Conservation (phyloP, 2,329 filamentous ascomycete species). For the Verticillium klebahnii region DNA sequence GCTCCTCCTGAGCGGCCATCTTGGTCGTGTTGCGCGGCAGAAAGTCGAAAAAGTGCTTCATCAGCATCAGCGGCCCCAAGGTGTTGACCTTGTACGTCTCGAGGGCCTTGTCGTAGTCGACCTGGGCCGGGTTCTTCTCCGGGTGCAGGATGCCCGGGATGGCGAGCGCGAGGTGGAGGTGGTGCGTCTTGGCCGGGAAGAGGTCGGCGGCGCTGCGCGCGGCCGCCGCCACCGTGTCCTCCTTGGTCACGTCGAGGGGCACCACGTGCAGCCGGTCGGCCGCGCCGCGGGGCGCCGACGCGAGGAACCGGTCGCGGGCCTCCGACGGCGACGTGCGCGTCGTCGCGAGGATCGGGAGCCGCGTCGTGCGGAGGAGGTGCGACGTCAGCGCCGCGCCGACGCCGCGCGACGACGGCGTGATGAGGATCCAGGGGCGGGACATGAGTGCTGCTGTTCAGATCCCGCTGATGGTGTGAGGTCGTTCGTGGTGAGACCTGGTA, state of each 20-base stretch:
- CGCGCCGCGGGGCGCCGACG: slow-evolving; percentile 10
- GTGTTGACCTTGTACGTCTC: slow-evolving; percentile 70
- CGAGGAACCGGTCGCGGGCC: slow-evolving; percentile 24
- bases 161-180: slow-evolving; percentile 65
- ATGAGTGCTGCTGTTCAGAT: slow-evolving; percentile 17
- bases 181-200: slow-evolving; percentile 46
- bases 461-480: too few relatives aligned
- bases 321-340: slow-evolving; percentile 31
- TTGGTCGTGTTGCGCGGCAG: slow-evolving; percentile 55
- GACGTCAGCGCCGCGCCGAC: slow-evolving; percentile 45
- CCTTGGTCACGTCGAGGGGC: slow-evolving; percentile 48
- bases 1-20: slow-evolving; percentile 17
- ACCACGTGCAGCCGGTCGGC: slow-evolving; percentile 33
- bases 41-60: slow-evolving; percentile 70
- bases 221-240: slow-evolving; percentile 56
- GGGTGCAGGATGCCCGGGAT: slow-evolving; percentile 67
- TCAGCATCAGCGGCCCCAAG: slow-evolving; percentile 68
- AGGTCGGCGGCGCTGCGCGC: slow-evolving; percentile 41
- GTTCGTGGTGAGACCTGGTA: background rate
- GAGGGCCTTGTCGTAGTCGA: slow-evolving; percentile 57
- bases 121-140: slow-evolving; percentile 65
- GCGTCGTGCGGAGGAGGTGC: slow-evolving; percentile 41
- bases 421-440: slow-evolving; percentile 45
- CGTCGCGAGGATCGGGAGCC: slow-evolving; percentile 42
- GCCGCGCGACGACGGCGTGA: slow-evolving; percentile 43